Evolutionary conservation across 345 rosid genomes (phyloP).

Genomic region (Eucalyptus brandiana): DNA sequence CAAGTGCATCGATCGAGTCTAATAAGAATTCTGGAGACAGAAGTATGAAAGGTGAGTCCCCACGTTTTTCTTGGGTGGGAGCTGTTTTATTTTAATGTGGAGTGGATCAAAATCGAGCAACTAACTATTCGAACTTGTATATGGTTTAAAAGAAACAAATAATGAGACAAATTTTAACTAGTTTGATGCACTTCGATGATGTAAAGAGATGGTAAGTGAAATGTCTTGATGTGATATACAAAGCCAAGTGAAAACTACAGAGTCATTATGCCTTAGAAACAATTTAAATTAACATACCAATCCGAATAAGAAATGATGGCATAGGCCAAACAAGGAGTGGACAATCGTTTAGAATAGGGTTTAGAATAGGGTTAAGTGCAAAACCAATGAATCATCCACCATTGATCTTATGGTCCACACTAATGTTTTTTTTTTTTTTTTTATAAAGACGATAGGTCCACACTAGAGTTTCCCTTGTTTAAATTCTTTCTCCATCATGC

Average conservation of each 20-base stretch:
- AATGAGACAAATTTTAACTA: neutral
- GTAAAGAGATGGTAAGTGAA: neutral
- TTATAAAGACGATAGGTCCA: neutral
- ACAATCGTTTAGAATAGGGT: neutral
- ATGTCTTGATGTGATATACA: neutral
- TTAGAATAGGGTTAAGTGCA: neutral
- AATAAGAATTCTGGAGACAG: neutral
- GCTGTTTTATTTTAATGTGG: neutral
- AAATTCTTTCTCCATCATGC: neutral
- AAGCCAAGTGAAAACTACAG: neutral
- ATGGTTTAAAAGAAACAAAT: neutral
- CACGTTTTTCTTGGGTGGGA: neutral
- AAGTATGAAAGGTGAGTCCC: neutral
- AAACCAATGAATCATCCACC: neutral
- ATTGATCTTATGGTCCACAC: neutral
- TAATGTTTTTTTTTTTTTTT: too few relatives aligned
- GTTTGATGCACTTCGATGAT: neutral
- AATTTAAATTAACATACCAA: neutral
- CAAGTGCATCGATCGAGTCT: neutral
- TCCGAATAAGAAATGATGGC: neutral
- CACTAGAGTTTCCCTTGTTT: neutral
- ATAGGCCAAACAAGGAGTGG: neutral
- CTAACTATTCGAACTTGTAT: neutral
- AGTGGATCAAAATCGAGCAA: neutral
- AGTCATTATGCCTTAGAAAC: neutral